Base-by-base conservation (phyloP, 192 early-diverging fungal species). In the Gamsiella multidivaricata region DNA sequence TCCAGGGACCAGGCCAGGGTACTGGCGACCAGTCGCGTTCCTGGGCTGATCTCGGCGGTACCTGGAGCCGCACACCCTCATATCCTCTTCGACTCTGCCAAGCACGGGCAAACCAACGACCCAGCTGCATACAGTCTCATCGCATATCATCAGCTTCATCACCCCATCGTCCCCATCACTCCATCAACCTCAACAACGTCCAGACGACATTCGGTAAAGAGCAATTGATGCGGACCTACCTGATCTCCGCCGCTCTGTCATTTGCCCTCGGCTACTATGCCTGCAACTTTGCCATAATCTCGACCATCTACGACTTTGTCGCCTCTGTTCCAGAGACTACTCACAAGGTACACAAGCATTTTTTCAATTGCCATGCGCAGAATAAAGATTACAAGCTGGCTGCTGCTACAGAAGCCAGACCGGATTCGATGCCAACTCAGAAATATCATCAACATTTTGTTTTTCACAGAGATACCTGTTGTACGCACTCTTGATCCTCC, bases 251-350 rank as follows among this genome's bases (percentile, higher is more conserved):
- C 22, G 59, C 61, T 9, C 2, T 78, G 33, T 78, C 74, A 34
- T 78, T 78, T 36, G 66, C 74, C 39, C 54, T 78, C 26, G 74
- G 74, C 74, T 78, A 78, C 65, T 64, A 61, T 59, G 74, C 74
- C 60, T 78, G 74, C 61, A 68, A 69, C 54, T 78, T 78, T 64
- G 66, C 74, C 39, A 36, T 78, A 61, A 68, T 78, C 59, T 78
- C 74, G 14, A 64, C 52, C 61, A 63, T 78, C 46, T 78, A 62
- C 54, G 65, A 78, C 61, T 62, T 78, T 64, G 61, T 52, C 25
- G 60, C 74, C 29, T 78, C 74, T 36, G 74, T 78, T 22, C 66
- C 72, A 10, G 72, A 76, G 42, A 76, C 72, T 9, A 62, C 72
- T 6, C 74, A 78, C 61, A 78, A 78, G 66, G 74, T 69, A 50